Conservation (phyloP, 2,329 filamentous ascomycete genomes). For the Phialophora verrucosa region DNA sequence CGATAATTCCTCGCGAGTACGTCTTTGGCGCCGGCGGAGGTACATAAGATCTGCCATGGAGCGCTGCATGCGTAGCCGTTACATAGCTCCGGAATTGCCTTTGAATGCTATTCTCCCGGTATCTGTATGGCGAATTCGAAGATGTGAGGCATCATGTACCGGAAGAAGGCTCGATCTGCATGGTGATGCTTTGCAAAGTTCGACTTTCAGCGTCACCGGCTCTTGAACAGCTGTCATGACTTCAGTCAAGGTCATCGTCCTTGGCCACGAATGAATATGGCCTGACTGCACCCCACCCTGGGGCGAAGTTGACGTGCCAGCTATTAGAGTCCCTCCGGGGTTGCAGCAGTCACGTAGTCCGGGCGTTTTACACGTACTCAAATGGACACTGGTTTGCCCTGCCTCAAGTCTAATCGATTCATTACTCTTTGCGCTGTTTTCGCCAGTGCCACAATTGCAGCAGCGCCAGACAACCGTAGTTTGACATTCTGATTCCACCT, state of each 20-base stretch:
- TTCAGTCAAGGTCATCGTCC: neutral
- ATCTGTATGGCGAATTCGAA: neutral
- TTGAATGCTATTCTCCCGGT: neutral
- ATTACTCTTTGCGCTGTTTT: neutral
- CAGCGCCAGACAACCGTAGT: neutral
- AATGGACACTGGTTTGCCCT: neutral
- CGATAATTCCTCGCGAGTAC: neutral
- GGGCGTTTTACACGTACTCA: neutral
- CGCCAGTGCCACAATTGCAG: neutral
- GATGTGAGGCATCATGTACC: neutral
- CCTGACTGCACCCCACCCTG: neutral
- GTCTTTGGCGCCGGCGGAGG: neutral
- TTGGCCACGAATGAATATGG: neutral
- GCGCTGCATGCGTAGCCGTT: neutral
- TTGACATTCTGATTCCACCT: neutral
- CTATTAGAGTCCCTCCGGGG: neutral
- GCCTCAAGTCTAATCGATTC: neutral
- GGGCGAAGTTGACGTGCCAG: neutral
- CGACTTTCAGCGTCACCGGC: neutral
- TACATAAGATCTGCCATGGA: neutral
- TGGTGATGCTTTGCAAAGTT: neutral
- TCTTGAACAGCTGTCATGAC: neutral
- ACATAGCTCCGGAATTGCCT: neutral
- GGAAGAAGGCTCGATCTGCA: neutral
- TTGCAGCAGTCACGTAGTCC: neutral